Evolutionary conservation across 164 flowering plant genomes (phyloP), one percentile per base, ranked within the genome.

Genomic region (Magnolia kwangsiensis): DNA sequence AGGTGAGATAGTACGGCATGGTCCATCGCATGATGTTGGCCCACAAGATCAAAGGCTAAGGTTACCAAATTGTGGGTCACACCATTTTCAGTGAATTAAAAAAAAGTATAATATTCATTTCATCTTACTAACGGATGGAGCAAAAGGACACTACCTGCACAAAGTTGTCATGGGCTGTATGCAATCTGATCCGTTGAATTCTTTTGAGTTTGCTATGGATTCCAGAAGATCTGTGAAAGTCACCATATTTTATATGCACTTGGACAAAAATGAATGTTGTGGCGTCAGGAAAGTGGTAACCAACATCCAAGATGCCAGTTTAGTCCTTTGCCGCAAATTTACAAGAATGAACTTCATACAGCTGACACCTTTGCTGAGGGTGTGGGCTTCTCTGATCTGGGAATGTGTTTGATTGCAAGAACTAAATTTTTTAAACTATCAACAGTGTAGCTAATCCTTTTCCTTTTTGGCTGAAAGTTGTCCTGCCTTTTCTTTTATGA

Each of bases 401-500:
- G 16, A 31, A 68, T 14, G 18, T 14, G 19, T 68, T 68, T 68
- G 71, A 31, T 2, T 68, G 27, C 69, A 68, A 29, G 50, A 68
- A 16, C 45, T 68, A 29, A 68, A 24, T 5, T 37, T 37, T 68
- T 68, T 31, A 29, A 68, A 50, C 71, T 7, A 68, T 31, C 49
- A 68, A 29, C 68, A 65, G 13, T 29, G 31, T 37, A 1, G 7
- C 37, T 68, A 68, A 55, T 55, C 61, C 61, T 14, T 61, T 37
- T 80, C 84, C 86, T 82, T 71, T 87, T 51, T 78, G 4, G 89
- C 78, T 37, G 90, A 79, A 76, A 82, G 69, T 78, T 13, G 8
- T 55, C 81, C 87, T 69, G 89, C 78, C 67, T 83, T 81, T 51
- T 95, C 97, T 84, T 91, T 93, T 83, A 86, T 79, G 73, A 92